Percentiles rank a stretch among this genome's conserved stretches.
Conservation (phyloP, 2,329 filamentous ascomycete genomes). For the Fusarium sp. region DNA sequence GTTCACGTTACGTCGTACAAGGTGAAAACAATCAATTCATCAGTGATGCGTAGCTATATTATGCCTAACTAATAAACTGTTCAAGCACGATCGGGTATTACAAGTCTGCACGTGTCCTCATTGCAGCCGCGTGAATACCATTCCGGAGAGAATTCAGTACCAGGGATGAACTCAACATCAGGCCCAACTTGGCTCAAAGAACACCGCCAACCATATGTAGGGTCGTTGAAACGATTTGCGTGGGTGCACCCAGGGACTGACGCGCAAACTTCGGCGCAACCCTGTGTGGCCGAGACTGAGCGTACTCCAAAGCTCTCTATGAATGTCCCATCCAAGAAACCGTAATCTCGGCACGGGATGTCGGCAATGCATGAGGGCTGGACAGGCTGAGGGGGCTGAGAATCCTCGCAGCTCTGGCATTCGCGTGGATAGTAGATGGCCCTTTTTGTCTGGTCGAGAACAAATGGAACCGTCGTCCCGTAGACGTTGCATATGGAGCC, state of each 20-base stretch:
- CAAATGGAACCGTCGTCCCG: neutral
- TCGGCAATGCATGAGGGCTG: neutral
- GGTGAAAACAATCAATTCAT: too few relatives aligned
- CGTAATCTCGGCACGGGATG: neutral
- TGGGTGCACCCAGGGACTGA: neutral
- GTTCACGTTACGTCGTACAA: too few relatives aligned
- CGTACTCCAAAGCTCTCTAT: neutral
- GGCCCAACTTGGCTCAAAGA: neutral
- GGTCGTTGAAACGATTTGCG: neutral
- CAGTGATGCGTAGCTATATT: too few relatives aligned
- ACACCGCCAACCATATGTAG: neutral
- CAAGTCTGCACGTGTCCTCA: neutral
- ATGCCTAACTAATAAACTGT: too few relatives aligned
- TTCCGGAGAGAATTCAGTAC: neutral
- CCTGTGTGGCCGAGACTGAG: neutral
- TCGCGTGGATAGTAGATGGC: neutral
- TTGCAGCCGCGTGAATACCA: slow-evolving; percentile 3
- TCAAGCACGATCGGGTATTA: neutral
- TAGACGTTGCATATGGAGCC: neutral
- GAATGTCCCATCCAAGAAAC: neutral
- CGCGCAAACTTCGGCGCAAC: neutral
- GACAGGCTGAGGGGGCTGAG: neutral
- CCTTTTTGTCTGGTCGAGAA: neutral
- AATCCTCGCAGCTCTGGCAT: neutral
- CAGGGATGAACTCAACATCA: neutral